phyloP scores from a whole-genome alignment of 352 stramenopile species.

The Pythium grandisporangium region DNA sequence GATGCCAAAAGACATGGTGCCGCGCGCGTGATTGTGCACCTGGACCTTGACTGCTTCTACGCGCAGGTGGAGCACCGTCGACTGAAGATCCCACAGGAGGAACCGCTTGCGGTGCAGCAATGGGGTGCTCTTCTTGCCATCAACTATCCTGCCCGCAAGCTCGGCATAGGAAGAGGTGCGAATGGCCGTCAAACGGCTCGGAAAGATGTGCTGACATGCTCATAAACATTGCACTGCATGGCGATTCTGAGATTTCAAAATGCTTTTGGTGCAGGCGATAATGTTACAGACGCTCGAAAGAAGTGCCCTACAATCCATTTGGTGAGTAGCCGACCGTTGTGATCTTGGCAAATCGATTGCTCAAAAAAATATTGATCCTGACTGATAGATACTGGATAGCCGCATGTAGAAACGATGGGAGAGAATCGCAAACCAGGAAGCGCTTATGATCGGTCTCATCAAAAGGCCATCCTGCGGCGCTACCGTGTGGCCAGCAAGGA shows the following conservation, averaged over 20 bases:
- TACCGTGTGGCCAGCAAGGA: slow-evolving; percentile 73
- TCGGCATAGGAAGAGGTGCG: slow-evolving; percentile 49
- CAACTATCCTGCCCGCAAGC: slow-evolving; percentile 74
- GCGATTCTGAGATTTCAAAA: no score
- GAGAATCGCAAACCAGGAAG: slow-evolving; percentile 60
- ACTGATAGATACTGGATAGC: slow-evolving; percentile 19
- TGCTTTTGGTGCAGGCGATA: slow-evolving; percentile 47
- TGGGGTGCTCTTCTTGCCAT: slow-evolving; percentile 79
- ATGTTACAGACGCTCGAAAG: slow-evolving; percentile 43
- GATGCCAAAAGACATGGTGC: background rate
- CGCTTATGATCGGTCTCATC: slow-evolving; percentile 59
- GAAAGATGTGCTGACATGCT: no score
- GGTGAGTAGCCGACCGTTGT: slow-evolving; percentile 16
- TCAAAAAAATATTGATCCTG: background rate
- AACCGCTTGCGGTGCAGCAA: slow-evolving; percentile 76
- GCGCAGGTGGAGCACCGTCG: slow-evolving; percentile 75
- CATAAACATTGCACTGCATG: no score
- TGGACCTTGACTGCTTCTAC: slow-evolving; percentile 87
- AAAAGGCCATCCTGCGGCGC: slow-evolving; percentile 72
- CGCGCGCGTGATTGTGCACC: slow-evolving; percentile 64
- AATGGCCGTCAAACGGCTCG: no score
- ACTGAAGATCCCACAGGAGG: slow-evolving; percentile 44
- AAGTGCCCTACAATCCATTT: slow-evolving; percentile 77
- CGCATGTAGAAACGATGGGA: slow-evolving; percentile 73
- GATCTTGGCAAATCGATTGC: background rate